Evolutionary conservation across 202 grass and related monocot genomes (phyloP).

Genomic region (Miscanthus sacchariflorus): DNA sequence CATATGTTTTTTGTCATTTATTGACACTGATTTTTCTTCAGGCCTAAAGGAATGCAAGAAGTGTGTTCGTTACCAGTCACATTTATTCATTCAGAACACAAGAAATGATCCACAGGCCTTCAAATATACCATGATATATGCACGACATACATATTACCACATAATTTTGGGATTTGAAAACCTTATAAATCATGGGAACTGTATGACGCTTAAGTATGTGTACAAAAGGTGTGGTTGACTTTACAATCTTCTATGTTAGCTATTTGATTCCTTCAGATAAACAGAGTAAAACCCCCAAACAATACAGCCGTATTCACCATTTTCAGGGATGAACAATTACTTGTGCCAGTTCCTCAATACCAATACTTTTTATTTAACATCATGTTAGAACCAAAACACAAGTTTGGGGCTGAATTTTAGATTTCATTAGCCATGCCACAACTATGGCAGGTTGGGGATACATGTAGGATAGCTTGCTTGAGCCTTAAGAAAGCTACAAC

Average conservation of each 20-base stretch:
- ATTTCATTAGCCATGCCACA: too few species aligned
- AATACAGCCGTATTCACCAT: neutral
- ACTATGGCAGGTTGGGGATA: too few species aligned
- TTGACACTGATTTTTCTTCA: neutral
- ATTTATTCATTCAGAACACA: neutral
- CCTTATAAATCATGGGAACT: neutral
- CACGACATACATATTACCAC: neutral
- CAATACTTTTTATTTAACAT: neutral
- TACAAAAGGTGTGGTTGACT: neutral
- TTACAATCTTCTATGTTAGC: neutral
- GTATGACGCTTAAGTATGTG: neutral
- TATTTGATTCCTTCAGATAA: constrained; percentile 5
- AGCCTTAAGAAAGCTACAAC: too few species aligned
- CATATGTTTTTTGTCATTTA: neutral
- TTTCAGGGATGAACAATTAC: neutral
- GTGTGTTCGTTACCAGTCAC: neutral
- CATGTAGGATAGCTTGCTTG: too few species aligned
- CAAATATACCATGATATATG: neutral
- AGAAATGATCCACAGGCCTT: neutral
- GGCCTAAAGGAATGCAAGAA: neutral
- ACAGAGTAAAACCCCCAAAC: neutral
- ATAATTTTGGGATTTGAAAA: neutral
- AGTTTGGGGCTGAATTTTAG: too few species aligned
- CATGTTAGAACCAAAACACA: too few species aligned
- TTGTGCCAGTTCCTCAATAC: neutral